These are phyloP conservation scores for Pontederia paniculata DNA, from an alignment of 176 grass and related monocot species.

Conservation along the genomic window DNA sequence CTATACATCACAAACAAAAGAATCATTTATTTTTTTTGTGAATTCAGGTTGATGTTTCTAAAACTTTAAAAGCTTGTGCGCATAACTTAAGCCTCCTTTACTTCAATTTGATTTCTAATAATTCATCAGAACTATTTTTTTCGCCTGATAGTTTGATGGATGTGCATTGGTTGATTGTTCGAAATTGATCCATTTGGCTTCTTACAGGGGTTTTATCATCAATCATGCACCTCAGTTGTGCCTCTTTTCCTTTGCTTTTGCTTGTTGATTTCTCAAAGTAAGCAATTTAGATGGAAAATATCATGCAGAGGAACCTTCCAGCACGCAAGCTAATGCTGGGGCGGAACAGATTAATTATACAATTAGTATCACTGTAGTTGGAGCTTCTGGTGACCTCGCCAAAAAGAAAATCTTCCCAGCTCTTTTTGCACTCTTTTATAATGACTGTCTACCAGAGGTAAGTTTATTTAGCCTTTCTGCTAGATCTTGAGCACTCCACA, in stretches of 20 bases:
- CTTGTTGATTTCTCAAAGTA: not conserved
- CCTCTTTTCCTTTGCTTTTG: not conserved
- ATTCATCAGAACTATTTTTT: too few species aligned
- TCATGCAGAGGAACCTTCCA: slow-evolving; percentile 28
- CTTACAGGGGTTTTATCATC: too few species aligned
- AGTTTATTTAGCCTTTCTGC: slow-evolving; percentile 2
- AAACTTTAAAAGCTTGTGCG: too few species aligned
- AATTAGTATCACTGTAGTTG: slow-evolving; percentile 72
- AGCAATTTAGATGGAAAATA: not conserved
- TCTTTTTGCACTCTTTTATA: slow-evolving; percentile 76
- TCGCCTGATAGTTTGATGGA: too few species aligned
- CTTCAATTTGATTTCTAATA: too few species aligned
- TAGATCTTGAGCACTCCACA: too few species aligned
- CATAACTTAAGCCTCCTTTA: too few species aligned
- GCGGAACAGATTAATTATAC: slow-evolving; percentile 32
- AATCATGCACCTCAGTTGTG: not conserved
- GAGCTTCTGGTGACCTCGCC: slow-evolving; percentile 81
- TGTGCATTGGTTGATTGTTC: too few species aligned
- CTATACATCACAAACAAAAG: too few species aligned
- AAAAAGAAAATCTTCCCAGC: slow-evolving; percentile 93
- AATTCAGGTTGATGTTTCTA: too few species aligned
- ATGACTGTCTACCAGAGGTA: slow-evolving; percentile 72
- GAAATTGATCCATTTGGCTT: too few species aligned
- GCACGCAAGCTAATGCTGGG: slow-evolving; percentile 14
- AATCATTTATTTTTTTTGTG: too few species aligned